Conservation (phyloP, 371 early-diverging fungal species). For the Sporodiniella umbellata region DNA sequence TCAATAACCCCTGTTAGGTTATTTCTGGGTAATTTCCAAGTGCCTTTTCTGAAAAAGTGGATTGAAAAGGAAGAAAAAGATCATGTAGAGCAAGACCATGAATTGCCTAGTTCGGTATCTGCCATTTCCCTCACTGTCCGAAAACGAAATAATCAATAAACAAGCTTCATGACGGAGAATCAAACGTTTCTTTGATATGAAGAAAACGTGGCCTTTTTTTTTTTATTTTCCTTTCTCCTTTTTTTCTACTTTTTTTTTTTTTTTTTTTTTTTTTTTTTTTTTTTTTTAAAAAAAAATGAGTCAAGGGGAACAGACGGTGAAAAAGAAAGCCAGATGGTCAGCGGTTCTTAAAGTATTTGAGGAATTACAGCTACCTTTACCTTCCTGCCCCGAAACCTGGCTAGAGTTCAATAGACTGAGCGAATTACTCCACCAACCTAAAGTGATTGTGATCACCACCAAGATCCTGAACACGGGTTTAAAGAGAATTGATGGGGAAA, state of each 20-base stretch:
- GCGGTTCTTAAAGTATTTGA: constrained; percentile 14
- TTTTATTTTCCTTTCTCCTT: no score
- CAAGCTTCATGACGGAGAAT: no score
- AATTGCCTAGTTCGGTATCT: no score
- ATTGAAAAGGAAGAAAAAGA: constrained; percentile 42
- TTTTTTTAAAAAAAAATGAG: no score
- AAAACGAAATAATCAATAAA: no score
- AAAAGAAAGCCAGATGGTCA: no score
- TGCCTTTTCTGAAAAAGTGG: constrained; percentile 57
- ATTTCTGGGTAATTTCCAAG: constrained; percentile 64
- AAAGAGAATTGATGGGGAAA: constrained; percentile 23
- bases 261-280: no score
- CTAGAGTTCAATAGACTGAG: constrained; percentile 31
- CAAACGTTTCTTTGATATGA: neutral
- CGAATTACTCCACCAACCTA: constrained; percentile 24
- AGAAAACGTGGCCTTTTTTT: constrained; percentile 14
- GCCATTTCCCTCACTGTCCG: no score
- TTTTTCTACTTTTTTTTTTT: no score
- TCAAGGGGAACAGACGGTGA: no score
- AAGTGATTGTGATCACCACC: constrained; percentile 31
- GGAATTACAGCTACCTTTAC: constrained; percentile 26
- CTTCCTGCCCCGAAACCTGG: constrained; percentile 24
- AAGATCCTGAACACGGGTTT: constrained; percentile 30
- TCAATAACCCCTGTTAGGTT: constrained; percentile 19
- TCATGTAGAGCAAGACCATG: constrained; percentile 8